Conservation (phyloP, 192 early-diverging fungal species). For the Mycoemilia scoparia region DNA sequence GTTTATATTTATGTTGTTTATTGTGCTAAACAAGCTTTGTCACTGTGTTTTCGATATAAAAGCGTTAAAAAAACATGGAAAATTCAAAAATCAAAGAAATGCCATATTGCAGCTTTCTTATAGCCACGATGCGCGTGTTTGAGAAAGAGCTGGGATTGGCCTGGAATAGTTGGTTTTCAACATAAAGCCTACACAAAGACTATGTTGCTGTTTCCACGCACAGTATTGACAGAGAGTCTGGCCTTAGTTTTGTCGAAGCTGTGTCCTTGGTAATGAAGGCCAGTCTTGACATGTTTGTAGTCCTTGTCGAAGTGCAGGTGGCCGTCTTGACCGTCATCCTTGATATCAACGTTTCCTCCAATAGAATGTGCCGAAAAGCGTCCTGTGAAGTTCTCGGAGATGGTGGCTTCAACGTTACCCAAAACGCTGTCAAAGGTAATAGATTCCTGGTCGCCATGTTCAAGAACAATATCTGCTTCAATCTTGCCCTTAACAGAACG, state of each 20-base stretch:
- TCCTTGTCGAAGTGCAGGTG: constrained; percentile 31
- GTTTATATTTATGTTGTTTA: too few relatives aligned
- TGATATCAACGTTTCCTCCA: constrained; percentile 12
- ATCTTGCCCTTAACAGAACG: constrained; percentile 19
- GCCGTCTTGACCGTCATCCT: constrained; percentile 24
- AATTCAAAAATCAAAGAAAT: too few relatives aligned
- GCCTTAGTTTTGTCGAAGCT: constrained; percentile 10
- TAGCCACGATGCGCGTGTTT: too few relatives aligned
- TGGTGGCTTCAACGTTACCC: constrained; percentile 12
- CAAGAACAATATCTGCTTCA: constrained; percentile 18
- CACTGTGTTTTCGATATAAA: too few relatives aligned
- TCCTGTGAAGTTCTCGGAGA: constrained; percentile 23
- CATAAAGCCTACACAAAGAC: constrained; percentile 11
- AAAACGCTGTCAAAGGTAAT: constrained; percentile 16
- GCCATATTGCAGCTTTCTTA: too few relatives aligned
- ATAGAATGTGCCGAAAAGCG: constrained; percentile 15
- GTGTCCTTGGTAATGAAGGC: constrained; percentile 18
- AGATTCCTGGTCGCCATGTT: constrained; percentile 11
- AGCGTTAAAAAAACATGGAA: too few relatives aligned
- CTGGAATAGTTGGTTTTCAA: background rate
- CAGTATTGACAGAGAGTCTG: constrained; percentile 8
- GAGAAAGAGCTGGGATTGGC: background rate
- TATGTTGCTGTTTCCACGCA: constrained; percentile 15
- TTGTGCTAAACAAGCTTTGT: too few relatives aligned
- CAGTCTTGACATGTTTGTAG: constrained; percentile 11